Evolutionary conservation across 495 filamentous ascomycete genomes (phyloP), one percentile per base, ranked within the genome.

Genomic region (Hypoxylon subgilvum): DNA sequence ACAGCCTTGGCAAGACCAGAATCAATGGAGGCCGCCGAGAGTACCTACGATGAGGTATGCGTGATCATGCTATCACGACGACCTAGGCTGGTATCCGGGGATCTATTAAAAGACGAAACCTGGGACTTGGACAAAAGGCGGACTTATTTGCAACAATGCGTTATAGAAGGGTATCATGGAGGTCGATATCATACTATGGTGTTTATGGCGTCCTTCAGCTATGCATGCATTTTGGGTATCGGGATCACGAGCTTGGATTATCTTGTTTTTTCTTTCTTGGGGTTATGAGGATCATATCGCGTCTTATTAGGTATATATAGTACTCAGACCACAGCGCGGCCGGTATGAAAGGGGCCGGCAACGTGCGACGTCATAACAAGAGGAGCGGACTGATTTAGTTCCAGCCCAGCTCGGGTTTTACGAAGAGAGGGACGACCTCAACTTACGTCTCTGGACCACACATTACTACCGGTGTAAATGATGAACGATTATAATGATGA

Each of bases 41-140:
- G 36, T 30, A 47, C 45, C 52, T 13, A 41, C 61, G 27, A 41
- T 51, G 62, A 52, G 67, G 27, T 70, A 68, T 21, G 67, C 67
- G 44, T 70, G 32, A 65, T 48, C 31, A 41, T 13, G 5, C 32
- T 9, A 35, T 22, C 16, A 25, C 34, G 13, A 51, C 32, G 30
- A 60, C 56, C 61, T 57, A 47, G 57, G 61, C 57, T 64, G 67
- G 67, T 49, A 49, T 51, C 50, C 63, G 54, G 57, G 67, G 25
- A 62, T 40, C 41, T 54, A 9, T 27, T 27, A 35, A 27, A 44
- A 13, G 12, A 6, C 25, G 31, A 42, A n/a, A n/a, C n/a, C n/a
- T n/a, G n/a, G 46, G 39, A 18, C 23, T 50, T 57, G 27, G 23
- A 16, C 34, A 21, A 34, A 16, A 35, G n/a, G 31, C 31, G n/a